Conservation (phyloP, 306 rosid species). For the Prunus salicina region DNA sequence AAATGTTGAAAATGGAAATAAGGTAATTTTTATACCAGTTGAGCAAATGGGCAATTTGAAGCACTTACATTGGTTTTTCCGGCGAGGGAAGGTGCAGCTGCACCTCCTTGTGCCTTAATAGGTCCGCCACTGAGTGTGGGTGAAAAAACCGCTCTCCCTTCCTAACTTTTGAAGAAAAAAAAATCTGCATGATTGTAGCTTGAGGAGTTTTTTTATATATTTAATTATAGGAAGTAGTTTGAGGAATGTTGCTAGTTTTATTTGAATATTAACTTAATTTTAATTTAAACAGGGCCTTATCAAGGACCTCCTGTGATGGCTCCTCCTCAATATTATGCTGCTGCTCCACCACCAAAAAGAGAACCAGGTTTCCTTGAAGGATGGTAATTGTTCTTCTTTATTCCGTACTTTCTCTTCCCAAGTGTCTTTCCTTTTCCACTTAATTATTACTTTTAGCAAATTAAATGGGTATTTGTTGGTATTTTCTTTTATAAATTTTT, state of each 20-base stretch:
- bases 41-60: no score
- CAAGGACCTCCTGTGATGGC: constrained; percentile 66
- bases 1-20: no score
- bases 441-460: no score
- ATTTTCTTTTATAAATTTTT: background rate
- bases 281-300: constrained; percentile 41
- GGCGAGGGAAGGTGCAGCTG: no score
- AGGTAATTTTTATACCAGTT: no score
- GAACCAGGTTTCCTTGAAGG: constrained; percentile 71
- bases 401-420: background rate
- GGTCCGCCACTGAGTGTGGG: no score
- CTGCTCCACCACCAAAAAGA: constrained; percentile 42
- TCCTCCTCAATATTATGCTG: constrained; percentile 62
- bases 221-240: background rate
- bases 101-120: no score
- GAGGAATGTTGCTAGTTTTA: background rate
- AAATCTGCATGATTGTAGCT: no score
- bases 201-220: no score
- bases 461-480: background rate
- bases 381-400: constrained; percentile 42
- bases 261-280: background rate
- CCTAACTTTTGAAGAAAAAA: no score
- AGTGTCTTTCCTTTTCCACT: background rate
- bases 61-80: no score
- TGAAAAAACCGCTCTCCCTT: no score